These are phyloP conservation scores for Parasitella parasitica DNA, from an alignment of 371 early-diverging fungal species.

Conservation along the genomic window DNA sequence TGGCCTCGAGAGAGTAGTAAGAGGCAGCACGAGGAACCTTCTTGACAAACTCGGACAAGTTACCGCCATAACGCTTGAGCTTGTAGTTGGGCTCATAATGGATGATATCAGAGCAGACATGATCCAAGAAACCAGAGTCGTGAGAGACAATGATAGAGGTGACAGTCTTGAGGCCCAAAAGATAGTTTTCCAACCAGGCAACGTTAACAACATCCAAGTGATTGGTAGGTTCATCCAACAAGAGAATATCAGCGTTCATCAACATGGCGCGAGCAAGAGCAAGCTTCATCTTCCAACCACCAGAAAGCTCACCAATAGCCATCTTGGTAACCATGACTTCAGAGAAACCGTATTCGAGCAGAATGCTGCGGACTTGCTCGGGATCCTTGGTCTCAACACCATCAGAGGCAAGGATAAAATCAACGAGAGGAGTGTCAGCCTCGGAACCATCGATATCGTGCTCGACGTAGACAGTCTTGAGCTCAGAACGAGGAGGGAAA, in stretches of 20 bases:
- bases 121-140: slow-evolving; percentile 87
- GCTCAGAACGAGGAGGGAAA: slow-evolving; percentile 71
- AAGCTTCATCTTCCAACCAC: slow-evolving; percentile 91
- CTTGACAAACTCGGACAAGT: slow-evolving; percentile 82
- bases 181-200: slow-evolving; percentile 81
- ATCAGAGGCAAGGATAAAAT: slow-evolving; percentile 61
- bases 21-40: slow-evolving; percentile 74
- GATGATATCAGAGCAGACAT: slow-evolving; percentile 79
- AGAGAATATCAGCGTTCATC: slow-evolving; percentile 79
- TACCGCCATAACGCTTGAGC: slow-evolving; percentile 80
- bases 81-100: slow-evolving; percentile 75
- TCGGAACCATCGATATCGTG: slow-evolving; percentile 77
- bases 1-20: slow-evolving; percentile 65
- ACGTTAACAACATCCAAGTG: slow-evolving; percentile 85
- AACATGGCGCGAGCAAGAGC: slow-evolving; percentile 84
- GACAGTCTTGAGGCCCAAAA: slow-evolving; percentile 65
- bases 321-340: slow-evolving; percentile 61
- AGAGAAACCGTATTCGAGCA: slow-evolving; percentile 68
- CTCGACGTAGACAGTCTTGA: slow-evolving; percentile 75
- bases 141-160: slow-evolving; percentile 88
- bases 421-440: slow-evolving; percentile 64
- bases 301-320: slow-evolving; percentile 74
- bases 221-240: slow-evolving; percentile 93
- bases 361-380: slow-evolving; percentile 54
- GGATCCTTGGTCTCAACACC: slow-evolving; percentile 53